Evolutionary conservation across 805 yeast genomes (phyloP), one percentile per base, ranked within the genome.

Genomic region (fission yeast (Schizosaccharomyces pombe)): DNA sequence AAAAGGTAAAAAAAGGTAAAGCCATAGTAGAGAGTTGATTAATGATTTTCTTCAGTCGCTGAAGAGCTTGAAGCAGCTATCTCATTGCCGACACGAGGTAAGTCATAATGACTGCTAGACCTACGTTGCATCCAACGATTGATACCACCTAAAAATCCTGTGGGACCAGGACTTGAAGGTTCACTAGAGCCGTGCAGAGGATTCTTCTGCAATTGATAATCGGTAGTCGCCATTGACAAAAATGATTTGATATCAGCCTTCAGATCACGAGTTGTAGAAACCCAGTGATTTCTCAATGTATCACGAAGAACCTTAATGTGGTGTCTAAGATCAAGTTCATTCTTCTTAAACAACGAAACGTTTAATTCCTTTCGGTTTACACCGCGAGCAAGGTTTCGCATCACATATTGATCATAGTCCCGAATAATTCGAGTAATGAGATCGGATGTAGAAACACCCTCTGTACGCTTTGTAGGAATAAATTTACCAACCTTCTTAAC

Each of bases 311-410:
- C 95, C 58, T 71, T 77, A 57, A 91, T 81, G 64, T 87, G 95
- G 61, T 86, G 85, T 66, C 84, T 86, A 68, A 91, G 75, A 58
- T 91, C 98, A 61, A 91, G 73, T 70, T 91, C 98, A 67, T 91
- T 91, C 68, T 91, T 91, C 70, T 91, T 91, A 61, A 91, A 73
- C 98, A 98, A 91, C 31, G 94, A 82, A 22, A 91, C 97, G 63
- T 91, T 91, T 62, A 91, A 75, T 63, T 91, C 98, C 66, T 91
- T 85, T 63, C 98, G 76, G 2, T 96, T 83, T 9, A 95, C 97
- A 52, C 98, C 98, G 60, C 98, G 76, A 14, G 95, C 95, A 68
- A 91, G 89, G 70, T 91, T 91, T 65, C 98, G 78, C 91, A 89
- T 82, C 66, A 91, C 72, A 67, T 91, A 91, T 69, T 87, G 85